Conservation (phyloP, 169 alveolate genomes). For the Besnoitia besnoiti region DNA sequence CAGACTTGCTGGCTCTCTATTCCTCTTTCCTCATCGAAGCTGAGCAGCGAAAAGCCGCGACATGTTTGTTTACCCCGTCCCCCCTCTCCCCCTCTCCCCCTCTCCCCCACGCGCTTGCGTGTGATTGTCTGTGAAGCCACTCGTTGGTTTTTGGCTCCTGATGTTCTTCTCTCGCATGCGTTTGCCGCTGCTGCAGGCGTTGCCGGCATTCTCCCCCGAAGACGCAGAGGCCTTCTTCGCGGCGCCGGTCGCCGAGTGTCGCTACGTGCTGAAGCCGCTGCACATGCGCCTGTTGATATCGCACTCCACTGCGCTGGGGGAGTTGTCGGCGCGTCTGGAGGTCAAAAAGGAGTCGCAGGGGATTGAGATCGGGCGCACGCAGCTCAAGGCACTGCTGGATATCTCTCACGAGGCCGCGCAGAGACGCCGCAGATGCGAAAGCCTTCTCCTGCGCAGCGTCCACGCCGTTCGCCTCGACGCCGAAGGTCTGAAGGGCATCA, state of each 20-base stretch:
- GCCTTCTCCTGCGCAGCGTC: slow-evolving; percentile 78
- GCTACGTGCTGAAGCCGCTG: slow-evolving; percentile 74
- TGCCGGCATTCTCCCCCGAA: background rate
- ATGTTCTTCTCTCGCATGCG: too few species aligned
- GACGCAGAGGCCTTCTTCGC: background rate
- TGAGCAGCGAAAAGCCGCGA: too few species aligned
- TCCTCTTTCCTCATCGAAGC: too few species aligned
- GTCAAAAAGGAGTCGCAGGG: slow-evolving; percentile 77
- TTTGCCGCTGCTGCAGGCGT: too few species aligned
- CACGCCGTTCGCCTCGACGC: slow-evolving; percentile 79
- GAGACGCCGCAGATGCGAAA: slow-evolving; percentile 75
- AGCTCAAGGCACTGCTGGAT: slow-evolving; percentile 76
- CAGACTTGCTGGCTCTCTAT: too few species aligned
- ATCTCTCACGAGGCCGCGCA: slow-evolving; percentile 77
- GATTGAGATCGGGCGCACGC: slow-evolving; percentile 77
- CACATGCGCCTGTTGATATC: slow-evolving; percentile 67
- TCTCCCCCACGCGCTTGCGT: too few species aligned
- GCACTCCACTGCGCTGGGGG: slow-evolving; percentile 73
- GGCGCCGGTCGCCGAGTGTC: background rate
- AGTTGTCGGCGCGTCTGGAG: slow-evolving; percentile 76
- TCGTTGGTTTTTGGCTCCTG: too few species aligned
- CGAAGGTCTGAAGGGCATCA: slow-evolving; percentile 79
- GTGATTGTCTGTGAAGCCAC: too few species aligned
- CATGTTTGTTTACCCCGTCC: too few species aligned
- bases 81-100: too few species aligned